Evolutionary conservation across 305 asterid genomes (phyloP).

Genomic region (Solanum chacoense): DNA sequence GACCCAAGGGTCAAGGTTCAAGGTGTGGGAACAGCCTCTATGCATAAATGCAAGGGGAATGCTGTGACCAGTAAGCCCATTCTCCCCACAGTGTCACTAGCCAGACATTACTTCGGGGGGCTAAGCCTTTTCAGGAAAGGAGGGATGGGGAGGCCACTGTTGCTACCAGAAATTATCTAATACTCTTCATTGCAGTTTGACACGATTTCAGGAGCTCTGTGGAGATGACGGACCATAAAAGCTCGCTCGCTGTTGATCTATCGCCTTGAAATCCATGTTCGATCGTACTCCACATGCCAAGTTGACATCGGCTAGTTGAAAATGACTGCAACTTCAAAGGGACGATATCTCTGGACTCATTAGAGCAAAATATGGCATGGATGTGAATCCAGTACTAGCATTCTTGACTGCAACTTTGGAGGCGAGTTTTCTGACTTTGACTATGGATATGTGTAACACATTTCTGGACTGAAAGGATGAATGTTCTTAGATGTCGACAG

Average conservation of each 20-base stretch:
- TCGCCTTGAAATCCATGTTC: background rate
- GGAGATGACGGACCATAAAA: background rate
- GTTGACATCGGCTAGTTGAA: background rate
- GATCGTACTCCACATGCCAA: background rate
- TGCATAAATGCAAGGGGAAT: background rate
- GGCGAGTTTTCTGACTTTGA: background rate
- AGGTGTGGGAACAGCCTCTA: background rate
- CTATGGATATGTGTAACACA: background rate
- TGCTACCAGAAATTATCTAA: background rate
- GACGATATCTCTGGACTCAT: background rate
- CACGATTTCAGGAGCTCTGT: background rate
- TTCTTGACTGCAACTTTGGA: background rate
- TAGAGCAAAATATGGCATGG: background rate
- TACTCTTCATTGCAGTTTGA: constrained; percentile 3
- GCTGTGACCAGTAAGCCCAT: background rate
- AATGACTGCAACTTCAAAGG: background rate
- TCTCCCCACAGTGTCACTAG: background rate
- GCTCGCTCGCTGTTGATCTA: background rate
- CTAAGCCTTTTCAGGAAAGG: background rate
- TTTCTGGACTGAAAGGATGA: background rate
- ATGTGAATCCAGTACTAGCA: background rate
- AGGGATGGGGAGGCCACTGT: background rate
- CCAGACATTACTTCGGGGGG: background rate
- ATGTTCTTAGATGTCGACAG: background rate
- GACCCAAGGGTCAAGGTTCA: background rate